Conservation (phyloP, 257 asterid genomes). For the Lycium barbarum region DNA sequence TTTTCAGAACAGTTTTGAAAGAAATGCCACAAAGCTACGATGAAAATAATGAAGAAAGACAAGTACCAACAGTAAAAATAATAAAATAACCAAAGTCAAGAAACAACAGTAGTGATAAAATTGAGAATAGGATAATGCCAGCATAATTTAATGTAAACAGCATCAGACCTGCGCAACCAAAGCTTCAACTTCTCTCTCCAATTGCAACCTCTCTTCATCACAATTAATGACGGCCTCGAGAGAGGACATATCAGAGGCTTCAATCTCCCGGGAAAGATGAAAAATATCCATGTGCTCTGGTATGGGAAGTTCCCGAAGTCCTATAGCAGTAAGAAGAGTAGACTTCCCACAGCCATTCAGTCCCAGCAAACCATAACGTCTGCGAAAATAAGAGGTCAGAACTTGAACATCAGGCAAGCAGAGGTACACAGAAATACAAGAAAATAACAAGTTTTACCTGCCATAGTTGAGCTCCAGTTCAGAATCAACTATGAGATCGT, state of each 20-base stretch:
- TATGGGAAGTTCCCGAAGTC: constrained; percentile 33
- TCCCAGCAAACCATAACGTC: constrained; percentile 42
- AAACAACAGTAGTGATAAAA: no score
- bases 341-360: constrained; percentile 43
- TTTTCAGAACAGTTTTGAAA: no score
- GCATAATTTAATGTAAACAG: background rate
- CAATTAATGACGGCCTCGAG: constrained; percentile 36
- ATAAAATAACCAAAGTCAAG: no score
- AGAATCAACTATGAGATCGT: constrained; percentile 75
- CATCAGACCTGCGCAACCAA: constrained; percentile 57
- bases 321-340: constrained; percentile 37
- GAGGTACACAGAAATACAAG: background rate
- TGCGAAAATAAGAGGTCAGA: constrained; percentile 23
- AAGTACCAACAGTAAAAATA: no score
- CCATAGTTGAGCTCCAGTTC: constrained; percentile 81
- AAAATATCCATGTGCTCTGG: constrained; percentile 44
- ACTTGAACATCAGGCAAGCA: background rate
- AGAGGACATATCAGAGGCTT: constrained; percentile 43
- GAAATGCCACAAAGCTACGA: no score
- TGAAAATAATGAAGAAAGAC: no score
- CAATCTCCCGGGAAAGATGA: constrained; percentile 39
- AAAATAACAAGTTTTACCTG: constrained; percentile 46
- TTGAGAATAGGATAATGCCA: no score
- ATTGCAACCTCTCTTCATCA: constrained; percentile 38
- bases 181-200: constrained; percentile 39